Evolutionary conservation across 345 rosid genomes (phyloP).

Genomic region (Orychophragmus violaceus): DNA sequence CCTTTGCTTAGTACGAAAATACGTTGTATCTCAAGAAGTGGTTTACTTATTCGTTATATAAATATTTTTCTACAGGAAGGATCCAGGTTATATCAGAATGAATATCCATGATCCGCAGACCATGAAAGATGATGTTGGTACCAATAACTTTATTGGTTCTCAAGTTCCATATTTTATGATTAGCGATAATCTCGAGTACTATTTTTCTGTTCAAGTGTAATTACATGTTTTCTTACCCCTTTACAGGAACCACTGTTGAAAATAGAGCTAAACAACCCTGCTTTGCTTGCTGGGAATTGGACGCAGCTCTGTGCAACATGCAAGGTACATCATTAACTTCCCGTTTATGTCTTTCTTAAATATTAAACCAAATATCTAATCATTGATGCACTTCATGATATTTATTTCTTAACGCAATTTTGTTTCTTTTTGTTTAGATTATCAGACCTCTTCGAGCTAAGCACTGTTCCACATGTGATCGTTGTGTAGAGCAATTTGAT

Average conservation of each 20-base stretch:
- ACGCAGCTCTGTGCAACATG: slow-evolving; percentile 96
- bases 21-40: not conserved
- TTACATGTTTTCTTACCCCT: slow-evolving; percentile 6
- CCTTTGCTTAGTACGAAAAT: not conserved
- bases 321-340: slow-evolving; percentile 52
- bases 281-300: slow-evolving; percentile 94
- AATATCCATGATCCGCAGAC: slow-evolving; percentile 69
- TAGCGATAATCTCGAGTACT: not conserved
- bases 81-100: slow-evolving; percentile 89
- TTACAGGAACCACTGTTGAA: slow-evolving; percentile 82
- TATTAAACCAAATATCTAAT: not conserved
- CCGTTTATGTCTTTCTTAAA: not conserved
- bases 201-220: slow-evolving; percentile 2
- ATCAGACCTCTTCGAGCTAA: slow-evolving; percentile 97
- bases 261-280: slow-evolving; percentile 86
- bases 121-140: slow-evolving; percentile 88
- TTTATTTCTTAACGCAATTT: not conserved
- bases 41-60: not conserved
- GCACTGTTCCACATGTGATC: slow-evolving; percentile 92
- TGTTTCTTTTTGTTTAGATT: slow-evolving; percentile 42
- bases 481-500: slow-evolving; percentile 97
- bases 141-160: slow-evolving; percentile 13
- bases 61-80: slow-evolving; percentile 56
- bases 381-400: slow-evolving; percentile 1
- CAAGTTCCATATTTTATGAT: not conserved